Base-by-base conservation (phyloP, 179 eudicot species). In the Nepenthes alata region DNA sequence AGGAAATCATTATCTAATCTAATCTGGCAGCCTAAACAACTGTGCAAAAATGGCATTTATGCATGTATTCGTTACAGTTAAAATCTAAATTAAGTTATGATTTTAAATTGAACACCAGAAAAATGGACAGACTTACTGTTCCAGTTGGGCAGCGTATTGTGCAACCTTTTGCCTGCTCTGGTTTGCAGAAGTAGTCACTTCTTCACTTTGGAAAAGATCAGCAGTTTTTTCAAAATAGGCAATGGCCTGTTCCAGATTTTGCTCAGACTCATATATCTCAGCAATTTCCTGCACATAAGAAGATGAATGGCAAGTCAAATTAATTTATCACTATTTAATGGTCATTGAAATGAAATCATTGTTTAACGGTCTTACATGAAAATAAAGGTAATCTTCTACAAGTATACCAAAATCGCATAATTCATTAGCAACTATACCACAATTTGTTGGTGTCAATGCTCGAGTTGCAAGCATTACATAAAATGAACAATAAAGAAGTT, bases 141-240 rank as follows among this genome's bases (percentile, higher is more conserved):
- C 96, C 56, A 88, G 59, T 76, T 91, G 85, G 47, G 98, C 95
- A 63, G 96, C 75, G 72, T 68, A 91, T 67, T 91, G 88, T 2
- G 98, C 96, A 75, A 91, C 77, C 79, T 91, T 91, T 67, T 80
- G 96, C 72, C 67, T 81, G 86, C 87, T 80, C 73, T 91, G 96
- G 71, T 91, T 88, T 54, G 95, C 95, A 71, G 98, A 80, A 64
- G 95, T 78, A 14, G 81, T 80, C 49, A 84, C 95, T 9, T 91
- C 91, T 75, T 88, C 96, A 65, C 89, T 80, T 81, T 88, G 89
- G 76, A 84, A 91, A 57, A 85, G 87, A 58, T 91, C 96, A 62
- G 94, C 83, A 56, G 97, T 82, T 74, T 73, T 85, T 54, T 88
- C 96, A 75, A 70, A 84, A 76, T 82, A 91, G 72, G 60, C 69